Percentiles rank a stretch among this genome's conserved stretches.
Conservation (phyloP, 23 red algal genomes). For the Gracilariopsis chorda region DNA sequence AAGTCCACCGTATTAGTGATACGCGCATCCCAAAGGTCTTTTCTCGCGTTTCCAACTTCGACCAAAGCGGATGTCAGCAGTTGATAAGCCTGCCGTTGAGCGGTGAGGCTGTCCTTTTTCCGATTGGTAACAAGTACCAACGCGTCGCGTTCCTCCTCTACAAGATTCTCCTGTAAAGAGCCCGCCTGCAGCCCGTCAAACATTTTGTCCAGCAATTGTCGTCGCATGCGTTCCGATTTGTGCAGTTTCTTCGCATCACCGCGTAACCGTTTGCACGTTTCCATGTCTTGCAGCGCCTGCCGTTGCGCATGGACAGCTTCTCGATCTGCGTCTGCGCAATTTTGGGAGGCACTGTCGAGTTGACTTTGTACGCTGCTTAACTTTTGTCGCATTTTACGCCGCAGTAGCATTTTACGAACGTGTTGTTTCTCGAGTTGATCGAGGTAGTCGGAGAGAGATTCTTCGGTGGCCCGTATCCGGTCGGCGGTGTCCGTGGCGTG, state of each 20-base stretch:
- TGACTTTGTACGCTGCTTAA: neutral
- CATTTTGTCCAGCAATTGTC: slow-evolving; percentile 1
- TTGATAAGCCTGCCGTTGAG: neutral
- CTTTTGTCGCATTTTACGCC: neutral
- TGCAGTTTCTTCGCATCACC: neutral
- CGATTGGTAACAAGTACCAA: neutral
- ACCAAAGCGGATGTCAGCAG: neutral
- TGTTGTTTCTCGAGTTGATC: neutral
- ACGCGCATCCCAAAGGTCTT: neutral
- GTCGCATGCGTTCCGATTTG: neutral
- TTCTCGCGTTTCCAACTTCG: neutral
- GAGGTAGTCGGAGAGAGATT: neutral
- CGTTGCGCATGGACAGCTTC: neutral
- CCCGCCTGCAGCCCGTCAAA: slow-evolving; percentile 7
- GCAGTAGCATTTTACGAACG: neutral
- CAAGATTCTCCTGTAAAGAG: neutral
- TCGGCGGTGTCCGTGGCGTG: neutral
- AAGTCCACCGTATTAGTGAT: slow-evolving; percentile 21
- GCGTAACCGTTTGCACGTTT: neutral
- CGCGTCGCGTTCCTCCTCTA: slow-evolving; percentile 3
- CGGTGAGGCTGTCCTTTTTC: neutral
- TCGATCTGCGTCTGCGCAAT: neutral
- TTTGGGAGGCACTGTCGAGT: neutral
- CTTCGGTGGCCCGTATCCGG: neutral
- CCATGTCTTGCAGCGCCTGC: neutral